A percentile compares a stretch with the other conserved stretches of the same genome.
Evolutionary conservation across 139 green algal species (phyloP).

Genomic region (Chlorella sp.): DNA sequence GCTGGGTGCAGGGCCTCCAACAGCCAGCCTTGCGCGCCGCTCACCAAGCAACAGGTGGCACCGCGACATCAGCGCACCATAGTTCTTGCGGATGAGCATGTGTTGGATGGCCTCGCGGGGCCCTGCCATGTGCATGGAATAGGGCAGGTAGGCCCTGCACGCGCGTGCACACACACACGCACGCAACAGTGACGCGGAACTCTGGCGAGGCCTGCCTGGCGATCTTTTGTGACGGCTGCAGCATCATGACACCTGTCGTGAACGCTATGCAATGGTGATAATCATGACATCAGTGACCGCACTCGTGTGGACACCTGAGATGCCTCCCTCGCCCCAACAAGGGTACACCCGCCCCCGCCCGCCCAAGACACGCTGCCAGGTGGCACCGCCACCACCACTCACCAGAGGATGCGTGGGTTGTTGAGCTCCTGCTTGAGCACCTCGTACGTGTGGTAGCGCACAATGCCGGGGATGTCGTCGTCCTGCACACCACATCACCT

Average conservation of each 20-base stretch:
- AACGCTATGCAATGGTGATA: too few species aligned
- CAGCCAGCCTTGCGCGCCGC: neutral
- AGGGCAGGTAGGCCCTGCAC: slow-evolving; percentile 51
- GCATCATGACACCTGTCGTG: too few species aligned
- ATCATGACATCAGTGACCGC: too few species aligned
- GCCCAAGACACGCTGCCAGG: too few species aligned
- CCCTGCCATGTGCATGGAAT: slow-evolving; percentile 95
- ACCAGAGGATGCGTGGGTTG: slow-evolving; percentile 69
- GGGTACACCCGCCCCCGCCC: too few species aligned
- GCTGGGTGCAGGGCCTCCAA: neutral
- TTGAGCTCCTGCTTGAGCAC: slow-evolving; percentile 84
- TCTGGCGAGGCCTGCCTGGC: too few species aligned
- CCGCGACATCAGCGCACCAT: slow-evolving; percentile 37
- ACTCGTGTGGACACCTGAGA: too few species aligned
- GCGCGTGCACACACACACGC: too few species aligned
- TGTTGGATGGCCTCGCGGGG: slow-evolving; percentile 91
- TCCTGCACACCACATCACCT: slow-evolving; percentile 76
- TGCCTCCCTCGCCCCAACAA: too few species aligned
- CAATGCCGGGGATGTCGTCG: slow-evolving; percentile 92
- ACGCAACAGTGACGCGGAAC: too few species aligned
- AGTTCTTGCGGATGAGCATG: slow-evolving; percentile 96
- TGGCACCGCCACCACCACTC: neutral
- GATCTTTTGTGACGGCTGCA: too few species aligned
- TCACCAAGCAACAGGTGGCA: neutral
- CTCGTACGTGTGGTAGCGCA: slow-evolving; percentile 92